These are phyloP conservation scores for Globisporangium irregulare DNA, from an alignment of 352 stramenopile genomes.

Conservation along the genomic window DNA sequence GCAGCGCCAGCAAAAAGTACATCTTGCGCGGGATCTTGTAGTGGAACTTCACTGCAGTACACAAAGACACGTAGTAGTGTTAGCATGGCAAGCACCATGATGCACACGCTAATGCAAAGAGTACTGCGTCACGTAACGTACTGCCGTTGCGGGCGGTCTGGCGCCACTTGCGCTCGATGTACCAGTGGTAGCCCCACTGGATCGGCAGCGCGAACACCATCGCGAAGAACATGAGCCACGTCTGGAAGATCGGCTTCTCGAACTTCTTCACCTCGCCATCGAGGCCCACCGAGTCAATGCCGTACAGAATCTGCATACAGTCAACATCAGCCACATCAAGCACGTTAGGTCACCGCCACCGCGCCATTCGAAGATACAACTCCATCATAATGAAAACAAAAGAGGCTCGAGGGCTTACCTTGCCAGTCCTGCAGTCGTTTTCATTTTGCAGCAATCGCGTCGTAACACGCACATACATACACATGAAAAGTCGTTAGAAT, in stretches of 20 bases:
- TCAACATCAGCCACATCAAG: not conserved
- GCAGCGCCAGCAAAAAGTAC: slow-evolving; percentile 94
- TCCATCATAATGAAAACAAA: not conserved
- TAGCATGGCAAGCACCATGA: not conserved
- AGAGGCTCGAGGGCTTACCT: slow-evolving; percentile 27
- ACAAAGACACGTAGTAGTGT: slow-evolving; percentile 8
- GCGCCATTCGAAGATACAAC: too few relatives aligned
- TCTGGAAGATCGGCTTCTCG: slow-evolving; percentile 95
- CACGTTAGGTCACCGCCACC: not conserved
- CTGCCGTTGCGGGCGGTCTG: slow-evolving; percentile 47
- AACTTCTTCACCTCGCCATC: slow-evolving; percentile 90
- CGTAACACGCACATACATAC: too few relatives aligned
- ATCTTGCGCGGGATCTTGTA: slow-evolving; percentile 87
- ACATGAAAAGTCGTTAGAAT: not conserved
- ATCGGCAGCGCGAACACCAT: slow-evolving; percentile 94
- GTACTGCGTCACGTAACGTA: slow-evolving; percentile 30
- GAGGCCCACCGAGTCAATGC: slow-evolving; percentile 85
- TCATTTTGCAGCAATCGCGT: not conserved
- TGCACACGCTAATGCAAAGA: not conserved
- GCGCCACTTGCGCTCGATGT: slow-evolving; percentile 72
- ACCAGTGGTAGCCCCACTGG: slow-evolving; percentile 85
- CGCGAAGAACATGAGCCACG: slow-evolving; percentile 96
- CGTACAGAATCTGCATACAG: slow-evolving; percentile 89
- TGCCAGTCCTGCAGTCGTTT: slow-evolving; percentile 46
- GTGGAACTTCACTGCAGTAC: slow-evolving; percentile 57